Conservation (phyloP, 352 stramenopile genomes). For the Globisporangium lucens region DNA sequence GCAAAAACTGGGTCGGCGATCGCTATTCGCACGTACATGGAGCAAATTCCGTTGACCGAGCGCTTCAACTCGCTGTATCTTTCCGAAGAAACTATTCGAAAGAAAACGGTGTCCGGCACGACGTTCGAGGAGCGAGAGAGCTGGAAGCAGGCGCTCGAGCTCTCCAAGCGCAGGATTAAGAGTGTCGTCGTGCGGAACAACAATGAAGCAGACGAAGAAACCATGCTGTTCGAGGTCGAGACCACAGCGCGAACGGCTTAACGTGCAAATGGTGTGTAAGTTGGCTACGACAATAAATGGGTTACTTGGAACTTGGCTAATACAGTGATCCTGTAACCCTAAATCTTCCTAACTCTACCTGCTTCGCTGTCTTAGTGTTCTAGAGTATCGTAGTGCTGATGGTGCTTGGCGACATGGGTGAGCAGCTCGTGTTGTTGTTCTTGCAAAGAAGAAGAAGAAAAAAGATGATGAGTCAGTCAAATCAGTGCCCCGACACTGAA, state of each 20-base stretch:
- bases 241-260: slow-evolving; percentile 16
- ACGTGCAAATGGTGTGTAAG: background rate
- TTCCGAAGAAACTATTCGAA: slow-evolving; percentile 4
- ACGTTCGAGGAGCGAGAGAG: slow-evolving; percentile 26
- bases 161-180: slow-evolving; percentile 57
- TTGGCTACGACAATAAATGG: background rate
- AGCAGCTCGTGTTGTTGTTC: background rate
- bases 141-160: slow-evolving; percentile 54
- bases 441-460: background rate
- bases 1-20: slow-evolving; percentile 12
- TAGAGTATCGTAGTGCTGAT: background rate
- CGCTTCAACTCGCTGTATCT: slow-evolving; percentile 51
- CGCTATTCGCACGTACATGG: slow-evolving; percentile 39
- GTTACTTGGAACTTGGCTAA: background rate
- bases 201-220: background rate
- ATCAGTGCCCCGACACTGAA: too few relatives aligned
- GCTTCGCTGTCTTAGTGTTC: background rate
- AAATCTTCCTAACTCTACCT: too few relatives aligned
- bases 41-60: slow-evolving; percentile 37
- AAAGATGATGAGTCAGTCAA: background rate
- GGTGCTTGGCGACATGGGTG: background rate
- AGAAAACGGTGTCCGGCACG: slow-evolving; percentile 6
- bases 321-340: background rate
- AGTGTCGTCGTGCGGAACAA: slow-evolving; percentile 21
- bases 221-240: slow-evolving; percentile 21